Conservation (phyloP, 257 asterid species). For the Osmanthus fragrans region DNA sequence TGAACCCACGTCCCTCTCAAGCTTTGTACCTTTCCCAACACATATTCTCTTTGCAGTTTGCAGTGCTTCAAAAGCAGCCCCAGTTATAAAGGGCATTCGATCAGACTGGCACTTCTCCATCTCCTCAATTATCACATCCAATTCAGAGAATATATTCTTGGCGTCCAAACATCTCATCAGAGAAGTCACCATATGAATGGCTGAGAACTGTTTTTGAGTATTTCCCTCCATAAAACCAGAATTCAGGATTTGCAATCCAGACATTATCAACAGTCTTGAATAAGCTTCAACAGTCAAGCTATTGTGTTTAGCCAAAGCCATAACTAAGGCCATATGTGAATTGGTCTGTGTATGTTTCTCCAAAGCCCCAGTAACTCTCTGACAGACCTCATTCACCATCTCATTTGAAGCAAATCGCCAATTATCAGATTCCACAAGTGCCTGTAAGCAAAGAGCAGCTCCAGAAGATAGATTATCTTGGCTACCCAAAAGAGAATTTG, state of each 20-base stretch:
- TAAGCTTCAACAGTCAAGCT: conserved; percentile 86
- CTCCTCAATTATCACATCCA: conserved; percentile 66
- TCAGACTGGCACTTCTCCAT: conserved; percentile 84
- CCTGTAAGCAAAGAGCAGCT: conserved; percentile 85
- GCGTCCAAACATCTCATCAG: conserved; percentile 80
- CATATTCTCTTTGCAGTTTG: conserved; percentile 69
- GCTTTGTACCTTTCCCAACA: conserved; percentile 45
- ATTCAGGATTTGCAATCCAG: conserved; percentile 65
- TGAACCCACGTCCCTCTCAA: conserved; percentile 52
- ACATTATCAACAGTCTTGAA: conserved; percentile 64
- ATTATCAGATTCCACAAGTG: conserved; percentile 86
- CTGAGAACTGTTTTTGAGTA: conserved; percentile 80
- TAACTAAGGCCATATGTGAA: conserved; percentile 80
- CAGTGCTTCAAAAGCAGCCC: conserved; percentile 91
- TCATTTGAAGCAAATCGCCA: conserved; percentile 89
- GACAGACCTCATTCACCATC: conserved; percentile 88
- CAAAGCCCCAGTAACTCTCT: conserved; percentile 81
- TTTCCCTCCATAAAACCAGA: conserved; percentile 54
- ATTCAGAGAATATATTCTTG: conserved; percentile 66
- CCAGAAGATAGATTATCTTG: conserved; percentile 85
- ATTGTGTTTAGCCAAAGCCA: conserved; percentile 79
- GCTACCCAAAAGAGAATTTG: conserved; percentile 79
- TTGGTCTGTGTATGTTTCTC: conserved; percentile 76
- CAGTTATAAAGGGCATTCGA: conserved; percentile 76
- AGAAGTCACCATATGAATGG: conserved; percentile 88